These are phyloP conservation scores for Phoenix roebelenii DNA, from an alignment of 176 grass and related monocot genomes.

Conservation along the genomic window DNA sequence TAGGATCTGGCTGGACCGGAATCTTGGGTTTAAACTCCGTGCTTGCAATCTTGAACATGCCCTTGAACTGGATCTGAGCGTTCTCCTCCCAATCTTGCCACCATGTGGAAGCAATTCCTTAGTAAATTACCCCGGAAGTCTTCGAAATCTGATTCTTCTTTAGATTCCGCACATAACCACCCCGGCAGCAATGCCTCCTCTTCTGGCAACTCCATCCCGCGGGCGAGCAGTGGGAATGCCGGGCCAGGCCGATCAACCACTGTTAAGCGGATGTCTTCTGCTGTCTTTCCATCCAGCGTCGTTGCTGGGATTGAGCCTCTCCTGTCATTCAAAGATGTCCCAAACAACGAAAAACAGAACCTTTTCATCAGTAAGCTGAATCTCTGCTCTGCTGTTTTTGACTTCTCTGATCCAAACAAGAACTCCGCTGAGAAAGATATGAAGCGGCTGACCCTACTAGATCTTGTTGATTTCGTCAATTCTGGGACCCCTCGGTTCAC, in stretches of 20 bases:
- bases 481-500: background rate
- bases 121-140: constrained; percentile 13
- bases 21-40: background rate
- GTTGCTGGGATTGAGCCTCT: constrained; percentile 11
- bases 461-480: constrained; percentile 6
- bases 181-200: background rate
- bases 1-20: background rate
- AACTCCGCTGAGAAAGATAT: constrained; percentile 12
- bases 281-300: constrained; percentile 10
- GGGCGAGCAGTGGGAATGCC: background rate
- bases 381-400: constrained; percentile 4
- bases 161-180: background rate
- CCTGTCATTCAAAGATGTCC: constrained; percentile 11
- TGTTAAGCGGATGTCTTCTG: constrained; percentile 3
- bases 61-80: constrained; percentile 1
- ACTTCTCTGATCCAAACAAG: constrained; percentile 12
- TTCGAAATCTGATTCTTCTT: constrained; percentile 8
- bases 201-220: background rate
- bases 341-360: constrained; percentile 4
- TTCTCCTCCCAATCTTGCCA: background rate
- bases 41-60: background rate
- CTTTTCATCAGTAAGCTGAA: constrained; percentile 12
- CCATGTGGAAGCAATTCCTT: constrained; percentile 17
- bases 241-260: background rate
- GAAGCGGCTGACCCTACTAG: constrained; percentile 7